Percentiles rank a stretch among this genome's conserved stretches.
These are phyloP conservation scores for Plasmodium knowlesi DNA, from an alignment of 169 alveolate genomes.

Conservation along the genomic window DNA sequence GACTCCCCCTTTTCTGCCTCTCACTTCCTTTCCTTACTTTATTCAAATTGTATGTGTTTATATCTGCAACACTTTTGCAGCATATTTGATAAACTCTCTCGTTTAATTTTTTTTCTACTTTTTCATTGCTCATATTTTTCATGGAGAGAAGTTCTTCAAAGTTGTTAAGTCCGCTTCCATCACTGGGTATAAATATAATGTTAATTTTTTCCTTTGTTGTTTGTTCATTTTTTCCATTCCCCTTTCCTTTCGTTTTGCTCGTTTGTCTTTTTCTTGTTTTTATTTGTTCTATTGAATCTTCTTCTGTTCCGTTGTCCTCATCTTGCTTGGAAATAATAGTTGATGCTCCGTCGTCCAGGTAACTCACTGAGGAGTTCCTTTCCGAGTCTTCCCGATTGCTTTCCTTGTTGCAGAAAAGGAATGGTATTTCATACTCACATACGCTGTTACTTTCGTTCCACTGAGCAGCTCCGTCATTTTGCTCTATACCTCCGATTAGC, in stretches of 20 bases:
- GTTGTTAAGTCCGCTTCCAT: constrained; percentile 11
- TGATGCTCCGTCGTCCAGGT: constrained; percentile 60
- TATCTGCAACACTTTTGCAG: constrained; percentile 69
- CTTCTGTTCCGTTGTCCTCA: constrained; percentile 2
- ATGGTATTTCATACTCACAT: constrained; percentile 47
- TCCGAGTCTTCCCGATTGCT: constrained; percentile 54
- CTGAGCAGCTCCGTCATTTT: background rate
- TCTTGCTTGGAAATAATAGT: constrained; percentile 46
- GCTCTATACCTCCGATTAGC: constrained; percentile 25
- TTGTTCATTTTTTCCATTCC: background rate
- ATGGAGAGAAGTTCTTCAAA: constrained; percentile 50
- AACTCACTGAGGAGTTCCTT: constrained; percentile 30
- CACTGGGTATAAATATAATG: constrained; percentile 43
- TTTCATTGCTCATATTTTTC: constrained; percentile 25
- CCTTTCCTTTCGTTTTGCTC: background rate
- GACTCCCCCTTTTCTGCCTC: constrained; percentile 4
- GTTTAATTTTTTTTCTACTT: constrained; percentile 44
- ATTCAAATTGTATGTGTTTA: constrained; percentile 52
- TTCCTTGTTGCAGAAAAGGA: constrained; percentile 13
- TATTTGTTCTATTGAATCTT: background rate
- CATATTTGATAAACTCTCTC: constrained; percentile 58
- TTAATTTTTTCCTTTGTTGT: constrained; percentile 54
- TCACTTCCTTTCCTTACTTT: constrained; percentile 12
- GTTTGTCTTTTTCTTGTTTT: constrained; percentile 16
- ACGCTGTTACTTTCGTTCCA: constrained; percentile 4